Evolutionary conservation across 2,329 filamentous ascomycete genomes (phyloP).

Genomic region (Botryotinia convoluta): DNA sequence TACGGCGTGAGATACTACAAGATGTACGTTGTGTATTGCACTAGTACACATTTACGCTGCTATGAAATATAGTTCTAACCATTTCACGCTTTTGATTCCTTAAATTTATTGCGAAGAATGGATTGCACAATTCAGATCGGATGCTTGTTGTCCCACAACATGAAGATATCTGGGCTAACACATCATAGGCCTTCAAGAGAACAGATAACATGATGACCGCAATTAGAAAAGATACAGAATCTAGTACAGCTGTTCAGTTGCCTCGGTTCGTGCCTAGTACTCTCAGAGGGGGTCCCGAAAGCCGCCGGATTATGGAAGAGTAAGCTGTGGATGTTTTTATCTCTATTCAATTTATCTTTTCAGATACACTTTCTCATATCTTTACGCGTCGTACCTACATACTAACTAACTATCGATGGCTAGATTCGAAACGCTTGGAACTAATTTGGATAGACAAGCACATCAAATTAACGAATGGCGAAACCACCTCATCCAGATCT

Average conservation of each 20-base stretch:
- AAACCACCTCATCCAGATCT: conserved; percentile 65
- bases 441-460: conserved; percentile 69
- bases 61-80: conserved; percentile 34
- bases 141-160: neutral
- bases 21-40: conserved; percentile 39
- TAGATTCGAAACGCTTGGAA: conserved; percentile 71
- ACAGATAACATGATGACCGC: conserved; percentile 62
- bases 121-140: neutral
- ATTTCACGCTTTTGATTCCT: neutral
- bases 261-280: conserved; percentile 55
- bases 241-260: conserved; percentile 59
- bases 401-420: neutral
- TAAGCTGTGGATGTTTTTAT: neutral
- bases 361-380: neutral
- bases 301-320: conserved; percentile 12
- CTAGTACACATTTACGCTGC: neutral
- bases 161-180: neutral
- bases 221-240: conserved; percentile 52
- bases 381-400: neutral
- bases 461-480: conserved; percentile 72
- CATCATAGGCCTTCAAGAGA: conserved; percentile 40
- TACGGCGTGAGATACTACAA: conserved; percentile 76
- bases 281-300: conserved; percentile 47
- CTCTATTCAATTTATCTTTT: neutral
- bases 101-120: neutral